These are phyloP conservation scores for Cladorrhinum samala DNA, from an alignment of 495 filamentous ascomycete species.

Conservation along the genomic window DNA sequence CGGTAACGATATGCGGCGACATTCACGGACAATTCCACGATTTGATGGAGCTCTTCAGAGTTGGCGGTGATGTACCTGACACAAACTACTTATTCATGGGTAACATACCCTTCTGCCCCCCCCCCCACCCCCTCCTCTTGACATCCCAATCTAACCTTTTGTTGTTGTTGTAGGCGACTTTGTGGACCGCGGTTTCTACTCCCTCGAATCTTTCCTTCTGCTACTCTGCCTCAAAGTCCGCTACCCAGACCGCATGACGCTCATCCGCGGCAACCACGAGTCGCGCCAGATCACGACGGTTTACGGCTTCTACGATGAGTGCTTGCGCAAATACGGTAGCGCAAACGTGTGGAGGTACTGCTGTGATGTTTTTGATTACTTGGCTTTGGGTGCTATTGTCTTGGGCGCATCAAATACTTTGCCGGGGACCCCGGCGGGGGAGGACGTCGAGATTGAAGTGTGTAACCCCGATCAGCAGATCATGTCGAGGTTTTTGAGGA, in stretches of 20 bases:
- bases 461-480: constrained; percentile 74
- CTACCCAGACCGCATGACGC: constrained; percentile 94
- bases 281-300: constrained; percentile 96
- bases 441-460: constrained; percentile 88
- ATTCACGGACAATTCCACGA: constrained; percentile 99
- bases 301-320: constrained; percentile 99
- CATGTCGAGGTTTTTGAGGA: constrained; percentile 62
- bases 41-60: constrained; percentile 95
- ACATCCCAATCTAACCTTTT: neutral
- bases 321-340: constrained; percentile 91
- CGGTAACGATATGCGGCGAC: constrained; percentile 98
- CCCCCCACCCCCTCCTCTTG: neutral
- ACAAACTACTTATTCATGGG: constrained; percentile 99
- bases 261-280: constrained; percentile 96
- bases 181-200: constrained; percentile 97
- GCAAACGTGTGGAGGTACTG: constrained; percentile 98
- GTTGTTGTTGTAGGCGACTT: constrained; percentile 64
- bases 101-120: too few species aligned
- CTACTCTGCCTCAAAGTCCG: constrained; percentile 94
- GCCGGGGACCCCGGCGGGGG: constrained; percentile 42
- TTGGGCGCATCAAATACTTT: constrained; percentile 78
- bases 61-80: constrained; percentile 91
- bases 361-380: constrained; percentile 97
- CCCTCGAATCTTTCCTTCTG: constrained; percentile 89
- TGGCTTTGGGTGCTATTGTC: constrained; percentile 90